Evolutionary conservation across 805 yeast species (phyloP), one percentile per base, ranked within the genome.

Genomic region (Pichia insulana): DNA sequence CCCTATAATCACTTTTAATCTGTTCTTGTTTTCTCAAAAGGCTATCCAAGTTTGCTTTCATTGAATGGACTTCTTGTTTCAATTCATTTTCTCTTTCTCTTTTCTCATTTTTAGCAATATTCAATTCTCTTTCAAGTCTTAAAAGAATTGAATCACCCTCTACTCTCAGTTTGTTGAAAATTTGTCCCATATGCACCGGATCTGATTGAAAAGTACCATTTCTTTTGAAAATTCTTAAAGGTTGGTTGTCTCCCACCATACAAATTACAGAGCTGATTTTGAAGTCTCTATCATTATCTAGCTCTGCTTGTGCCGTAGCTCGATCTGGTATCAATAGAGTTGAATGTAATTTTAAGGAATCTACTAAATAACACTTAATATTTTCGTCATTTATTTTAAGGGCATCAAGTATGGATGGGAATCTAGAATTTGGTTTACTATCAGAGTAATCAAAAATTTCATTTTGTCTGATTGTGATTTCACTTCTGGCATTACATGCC

Each of bases 351-450:
- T 63, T 67, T 33, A 69, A 68, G 3, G 69, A 49, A 59, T 85
- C 96, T 39, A 88, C 78, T 36, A 88, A 58, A 2, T 81, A 62
- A 50, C 75, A 79, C 51, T 72, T 69, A 8, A 80, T 69, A 32
- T 71, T 70, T 34, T 73, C 76, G 45, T 78, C 67, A 0, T 68
- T 63, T 43, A 84, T 68, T 7, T 70, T 68, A 26, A 92, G 54
- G 7, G 73, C 75, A 56, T 87, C 92, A 4, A 77, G 55, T 7
- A 88, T 51, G 0, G 83, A 73, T 1, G 66, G 62, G 42, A 66
- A 67, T 1, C 59, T 51, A 0, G 52, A 45, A 2, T 55, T 50
- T 0, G 85, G 80, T 42, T 61, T 59, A 9, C 76, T 75, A 1
- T 47, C 30, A 0, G 63, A 52, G 52, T 62, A 84, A 43, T 76